Evolutionary conservation across 2,329 filamentous ascomycete genomes (phyloP).

Genomic region (Diaporthe citriasiana): DNA sequence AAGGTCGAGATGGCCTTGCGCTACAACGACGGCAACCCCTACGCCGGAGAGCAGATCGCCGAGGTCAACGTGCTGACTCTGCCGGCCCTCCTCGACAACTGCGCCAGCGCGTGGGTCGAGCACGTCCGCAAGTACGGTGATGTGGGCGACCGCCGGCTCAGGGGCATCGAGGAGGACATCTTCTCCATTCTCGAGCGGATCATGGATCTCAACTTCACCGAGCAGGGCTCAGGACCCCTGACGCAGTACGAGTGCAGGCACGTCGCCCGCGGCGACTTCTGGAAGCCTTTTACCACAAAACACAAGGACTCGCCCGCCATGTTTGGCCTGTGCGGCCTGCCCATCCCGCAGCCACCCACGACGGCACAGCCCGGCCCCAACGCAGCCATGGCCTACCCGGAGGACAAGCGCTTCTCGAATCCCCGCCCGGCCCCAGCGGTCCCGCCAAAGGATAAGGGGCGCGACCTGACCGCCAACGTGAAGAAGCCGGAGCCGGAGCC

Average conservation of each 20-base stretch:
- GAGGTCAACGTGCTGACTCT: conserved; percentile 51
- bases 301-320: conserved; percentile 48
- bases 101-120: conserved; percentile 52
- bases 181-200: conserved; percentile 54
- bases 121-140: conserved; percentile 44
- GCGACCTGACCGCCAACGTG: conserved; percentile 9
- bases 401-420: background rate
- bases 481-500: background rate
- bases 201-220: conserved; percentile 40
- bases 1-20: conserved; percentile 6
- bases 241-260: conserved; percentile 37
- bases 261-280: conserved; percentile 44
- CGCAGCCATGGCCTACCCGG: conserved; percentile 46
- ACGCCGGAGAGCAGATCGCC: background rate
- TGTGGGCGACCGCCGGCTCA: conserved; percentile 39
- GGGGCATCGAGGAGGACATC: conserved; percentile 50
- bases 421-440: background rate
- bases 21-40: conserved; percentile 1
- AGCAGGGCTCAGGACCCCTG: conserved; percentile 43
- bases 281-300: conserved; percentile 43
- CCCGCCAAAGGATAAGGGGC: conserved; percentile 6
- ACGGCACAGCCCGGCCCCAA: background rate
- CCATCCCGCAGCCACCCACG: conserved; percentile 28
- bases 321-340: conserved; percentile 51
- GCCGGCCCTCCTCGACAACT: conserved; percentile 52